Conservation (phyloP, 2,329 filamentous ascomycete genomes). For the Calonectria pseudoturangicola region DNA sequence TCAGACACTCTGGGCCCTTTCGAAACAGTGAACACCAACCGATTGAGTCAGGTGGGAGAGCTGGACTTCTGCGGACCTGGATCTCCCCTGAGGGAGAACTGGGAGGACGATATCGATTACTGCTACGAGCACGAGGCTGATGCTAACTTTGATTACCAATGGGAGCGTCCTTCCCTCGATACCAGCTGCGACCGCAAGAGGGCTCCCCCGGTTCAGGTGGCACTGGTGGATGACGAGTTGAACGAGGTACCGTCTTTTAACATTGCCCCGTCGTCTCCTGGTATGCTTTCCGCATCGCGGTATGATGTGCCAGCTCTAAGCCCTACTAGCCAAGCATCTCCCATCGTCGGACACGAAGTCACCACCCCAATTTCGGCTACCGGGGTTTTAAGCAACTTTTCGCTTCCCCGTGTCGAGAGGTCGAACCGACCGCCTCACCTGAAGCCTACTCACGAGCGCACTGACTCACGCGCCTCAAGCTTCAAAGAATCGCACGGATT, state of each 20-base stretch:
- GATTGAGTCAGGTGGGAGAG: constrained; percentile 46
- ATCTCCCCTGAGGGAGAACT: constrained; percentile 67
- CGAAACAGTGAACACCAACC: constrained; percentile 62
- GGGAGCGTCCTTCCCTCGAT: constrained; percentile 76
- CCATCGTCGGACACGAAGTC: constrained; percentile 64
- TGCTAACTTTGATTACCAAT: constrained; percentile 79
- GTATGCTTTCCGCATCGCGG: constrained; percentile 54
- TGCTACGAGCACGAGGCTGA: constrained; percentile 82
- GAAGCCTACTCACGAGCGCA: constrained; percentile 59
- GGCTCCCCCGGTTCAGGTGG: constrained; percentile 50
- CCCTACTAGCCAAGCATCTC: constrained; percentile 68
- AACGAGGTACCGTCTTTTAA: constrained; percentile 44
- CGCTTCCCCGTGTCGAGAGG: constrained; percentile 67
- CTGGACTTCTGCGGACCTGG: constrained; percentile 45
- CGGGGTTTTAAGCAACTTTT: constrained; percentile 69
- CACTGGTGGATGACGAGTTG: constrained; percentile 52
- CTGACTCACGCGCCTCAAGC: constrained; percentile 69
- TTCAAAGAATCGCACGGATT: constrained; percentile 77
- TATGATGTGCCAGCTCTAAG: constrained; percentile 70
- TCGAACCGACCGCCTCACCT: constrained; percentile 50
- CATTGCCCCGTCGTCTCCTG: constrained; percentile 51
- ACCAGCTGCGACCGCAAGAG: constrained; percentile 48
- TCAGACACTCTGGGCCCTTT: constrained; percentile 72
- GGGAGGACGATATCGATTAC: constrained; percentile 83
- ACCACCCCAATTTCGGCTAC: constrained; percentile 64